Evolutionary conservation across 1,139 yeast species (phyloP).

Genomic region (Pneumocystis jirovecii): DNA sequence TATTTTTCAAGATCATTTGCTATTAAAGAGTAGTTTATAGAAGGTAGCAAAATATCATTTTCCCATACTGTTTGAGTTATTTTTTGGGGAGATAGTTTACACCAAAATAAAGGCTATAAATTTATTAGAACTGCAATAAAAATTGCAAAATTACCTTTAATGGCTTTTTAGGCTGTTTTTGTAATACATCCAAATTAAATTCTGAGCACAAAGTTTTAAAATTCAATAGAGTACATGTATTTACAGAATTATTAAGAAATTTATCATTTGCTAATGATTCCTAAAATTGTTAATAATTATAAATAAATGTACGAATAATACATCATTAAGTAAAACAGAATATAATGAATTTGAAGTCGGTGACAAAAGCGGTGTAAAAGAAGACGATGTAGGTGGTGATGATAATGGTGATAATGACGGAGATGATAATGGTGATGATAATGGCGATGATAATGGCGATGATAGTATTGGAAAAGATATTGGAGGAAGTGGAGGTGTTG

Average conservation of each 20-base stretch:
- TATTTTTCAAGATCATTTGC: neutral
- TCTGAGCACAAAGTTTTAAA: neutral
- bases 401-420: neutral
- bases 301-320: no score
- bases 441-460: neutral
- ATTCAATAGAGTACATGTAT: no score
- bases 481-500: neutral
- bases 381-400: neutral
- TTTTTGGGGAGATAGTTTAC: neutral
- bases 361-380: neutral
- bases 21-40: neutral
- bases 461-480: no score
- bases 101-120: neutral
- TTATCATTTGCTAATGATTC: neutral
- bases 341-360: neutral
- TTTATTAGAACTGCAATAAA: no score
- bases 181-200: no score
- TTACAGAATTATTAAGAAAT: no score
- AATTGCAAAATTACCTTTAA: no score
- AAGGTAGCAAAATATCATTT: neutral
- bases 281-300: neutral
- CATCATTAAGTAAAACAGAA: neutral
- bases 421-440: neutral
- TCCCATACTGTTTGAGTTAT: neutral
- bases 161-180: neutral